Base-by-base conservation (phyloP, 805 yeast genomes). In the Candida nitratophila region DNA sequence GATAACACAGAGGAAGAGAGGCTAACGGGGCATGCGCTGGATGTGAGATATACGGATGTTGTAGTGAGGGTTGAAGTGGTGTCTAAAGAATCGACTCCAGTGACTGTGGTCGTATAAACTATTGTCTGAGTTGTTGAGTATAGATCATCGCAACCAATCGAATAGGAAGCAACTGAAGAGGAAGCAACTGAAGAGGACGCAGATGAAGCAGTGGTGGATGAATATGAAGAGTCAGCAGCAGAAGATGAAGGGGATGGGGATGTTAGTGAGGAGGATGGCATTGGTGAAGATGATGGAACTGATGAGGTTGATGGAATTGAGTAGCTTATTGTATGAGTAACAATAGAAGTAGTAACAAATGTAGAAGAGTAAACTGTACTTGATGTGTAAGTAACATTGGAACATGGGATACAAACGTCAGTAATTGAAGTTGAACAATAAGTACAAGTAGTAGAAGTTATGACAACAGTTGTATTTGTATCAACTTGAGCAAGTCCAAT, bases 401-500 rank as follows among this genome's bases (percentile, higher is more conserved):
- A 19, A 39, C 58, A 55, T n/a, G 53, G 41, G 1, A 47, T 41
- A 36, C 58, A 54, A 20, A 46, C 44, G 24, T 49, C 48, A 3
- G 40, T 42, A 22, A 41, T 36, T 1, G 47, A 33, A 5, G 41
- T 8, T 3, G 42, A 39, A 24, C 43, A 41, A 6, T 17, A n/a
- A 3, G 38, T 33, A 39, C 58, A 55, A 6, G 39, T 26, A n/a
- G 47, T 40, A 40, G 54, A 49, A 6, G 43, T 46, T 4, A 56
- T 51, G 5, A 36, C 24, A 12, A 47, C 52, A 42, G 47, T 21
- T 17, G 47, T 43, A n/a, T 47, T 49, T 30, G 51, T 50, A 38
- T 56, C 49, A 22, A 71, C 74, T 55, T 73, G 76, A 20, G 80
- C 86, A 55, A 83, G 51, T 3, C 85, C 77, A 33, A 83, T 65